Conservation (phyloP, 768 basidiomycete species). For the Leccinum boreale region DNA sequence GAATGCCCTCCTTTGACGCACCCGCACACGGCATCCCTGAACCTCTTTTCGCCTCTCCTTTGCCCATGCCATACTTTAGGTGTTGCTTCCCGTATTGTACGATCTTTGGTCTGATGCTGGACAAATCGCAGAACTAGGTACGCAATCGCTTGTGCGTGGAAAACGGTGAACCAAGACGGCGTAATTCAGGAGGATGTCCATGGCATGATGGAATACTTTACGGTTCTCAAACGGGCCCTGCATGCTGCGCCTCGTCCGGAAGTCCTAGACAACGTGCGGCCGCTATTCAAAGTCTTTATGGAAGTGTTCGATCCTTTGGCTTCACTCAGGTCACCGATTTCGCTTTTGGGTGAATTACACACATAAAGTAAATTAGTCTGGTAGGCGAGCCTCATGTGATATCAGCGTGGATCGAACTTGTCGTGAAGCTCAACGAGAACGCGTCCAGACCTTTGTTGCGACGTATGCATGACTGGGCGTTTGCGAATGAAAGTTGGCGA, state of each 20-base stretch:
- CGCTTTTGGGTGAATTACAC: no score
- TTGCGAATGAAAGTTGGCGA: conserved; percentile 43
- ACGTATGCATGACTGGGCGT: conserved; percentile 93
- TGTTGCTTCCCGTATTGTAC: conserved; percentile 62
- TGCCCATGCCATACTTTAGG: conserved; percentile 23
- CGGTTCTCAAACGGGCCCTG: conserved; percentile 61
- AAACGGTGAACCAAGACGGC: neutral
- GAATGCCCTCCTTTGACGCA: conserved; percentile 44
- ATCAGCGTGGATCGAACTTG: conserved; percentile 80
- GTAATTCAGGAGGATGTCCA: conserved; percentile 23
- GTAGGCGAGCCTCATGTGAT: conserved; percentile 54
- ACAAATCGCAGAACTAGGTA: conserved; percentile 38
- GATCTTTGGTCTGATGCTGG: conserved; percentile 51
- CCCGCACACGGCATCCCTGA: conserved; percentile 46
- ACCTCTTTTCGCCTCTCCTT: neutral
- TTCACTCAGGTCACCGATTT: conserved; percentile 28
- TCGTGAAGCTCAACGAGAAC: conserved; percentile 89
- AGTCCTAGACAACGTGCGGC: conserved; percentile 62
- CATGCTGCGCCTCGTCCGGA: conserved; percentile 60
- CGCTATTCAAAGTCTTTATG: conserved; percentile 75
- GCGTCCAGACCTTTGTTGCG: conserved; percentile 91
- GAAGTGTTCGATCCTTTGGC: conserved; percentile 58
- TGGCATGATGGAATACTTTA: conserved; percentile 51
- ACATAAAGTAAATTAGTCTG: neutral
- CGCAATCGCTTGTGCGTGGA: neutral